Conservation (phyloP, 352 stramenopile genomes). For the Phytophthora cajani region DNA sequence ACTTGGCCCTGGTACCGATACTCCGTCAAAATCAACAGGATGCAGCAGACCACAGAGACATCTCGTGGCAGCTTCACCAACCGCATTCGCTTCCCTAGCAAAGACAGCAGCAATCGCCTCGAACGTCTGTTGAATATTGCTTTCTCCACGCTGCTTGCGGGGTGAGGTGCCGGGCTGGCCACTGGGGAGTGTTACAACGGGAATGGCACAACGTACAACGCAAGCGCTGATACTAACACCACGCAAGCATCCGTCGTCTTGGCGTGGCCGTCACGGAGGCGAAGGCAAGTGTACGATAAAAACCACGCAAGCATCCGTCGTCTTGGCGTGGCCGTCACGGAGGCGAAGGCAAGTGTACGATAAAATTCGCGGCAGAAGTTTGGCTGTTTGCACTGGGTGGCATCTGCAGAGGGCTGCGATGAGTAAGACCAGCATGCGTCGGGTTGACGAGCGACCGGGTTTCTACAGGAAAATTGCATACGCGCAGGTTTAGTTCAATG, state of each 20-base stretch:
- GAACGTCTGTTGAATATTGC: conserved; percentile 22
- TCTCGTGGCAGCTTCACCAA: conserved; percentile 55
- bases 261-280: conserved; percentile 61
- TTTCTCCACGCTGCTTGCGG: conserved; percentile 12
- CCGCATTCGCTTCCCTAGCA: conserved; percentile 46
- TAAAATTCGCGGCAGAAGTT: conserved; percentile 52
- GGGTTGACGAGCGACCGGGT: conserved; percentile 54
- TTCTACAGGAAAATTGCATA: conserved; percentile 27
- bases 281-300: conserved; percentile 50
- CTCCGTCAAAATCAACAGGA: conserved; percentile 64
- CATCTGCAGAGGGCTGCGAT: conserved; percentile 61
- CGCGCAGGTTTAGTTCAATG: not conserved
- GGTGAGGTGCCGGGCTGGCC: not conserved
- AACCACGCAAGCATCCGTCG: conserved; percentile 67
- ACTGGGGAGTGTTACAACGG: conserved; percentile 14
- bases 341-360: conserved; percentile 55
- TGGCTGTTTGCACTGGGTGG: conserved; percentile 40
- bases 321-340: conserved; percentile 60
- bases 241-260: conserved; percentile 64
- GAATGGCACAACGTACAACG: conserved; percentile 53
- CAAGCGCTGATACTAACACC: conserved; percentile 59
- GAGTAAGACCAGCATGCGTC: conserved; percentile 59
- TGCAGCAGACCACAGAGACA: conserved; percentile 56
- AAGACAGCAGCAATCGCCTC: conserved; percentile 48
- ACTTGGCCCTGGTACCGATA: conserved; percentile 35